Base-by-base conservation (phyloP, 2,329 filamentous ascomycete species). In the Elsinoe australis region DNA sequence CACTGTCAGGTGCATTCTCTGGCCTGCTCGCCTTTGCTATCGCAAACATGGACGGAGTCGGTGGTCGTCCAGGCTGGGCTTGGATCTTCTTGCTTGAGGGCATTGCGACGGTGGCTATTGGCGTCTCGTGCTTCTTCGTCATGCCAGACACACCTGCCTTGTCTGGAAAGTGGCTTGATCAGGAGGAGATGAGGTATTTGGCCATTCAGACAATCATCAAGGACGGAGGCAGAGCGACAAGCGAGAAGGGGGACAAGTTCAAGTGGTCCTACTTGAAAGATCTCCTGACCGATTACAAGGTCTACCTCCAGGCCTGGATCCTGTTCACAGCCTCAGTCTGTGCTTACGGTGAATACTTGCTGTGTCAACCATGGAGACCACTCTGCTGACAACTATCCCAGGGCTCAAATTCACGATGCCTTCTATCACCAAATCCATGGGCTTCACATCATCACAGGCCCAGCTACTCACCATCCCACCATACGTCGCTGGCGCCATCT, bases 71-170 rank as follows among this genome's bases (percentile, higher is more conserved):
- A 6, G 70, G 70, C 1, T 74, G 72, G 72, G 49, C 36, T 39
- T 36, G 54, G 55, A 38, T 58, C 5, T 75, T 80, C 54, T 57
- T 80, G 0, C 68, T 80, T n/a, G 77, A 81, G 54, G 76, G 75
- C 0, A 53, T 72, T 1, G 66, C 78, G 21, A 79, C 75, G 0
- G 58, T 77, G 1, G n/a, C 63, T 2, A 66, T 80, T 15, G 76
- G 77, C 1, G 33, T 78, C 0, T 58, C 71, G 3, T 71, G 74
- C 1, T 78, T 71, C 55, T 67, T 72, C 4, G 63, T 79, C n/a
- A 78, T 82, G 74, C 76, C 76, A 4, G 59, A 65, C 1, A 61
- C 57, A 9, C 60, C 60, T 2, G 51, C 49, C 1, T 55, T 57
- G 1, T 58, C 61, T 4, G 33, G 55, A 1, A 51, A 41, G 17